Conservation (phyloP, 2,329 filamentous ascomycete species). For the Fusarium heterosporum region DNA sequence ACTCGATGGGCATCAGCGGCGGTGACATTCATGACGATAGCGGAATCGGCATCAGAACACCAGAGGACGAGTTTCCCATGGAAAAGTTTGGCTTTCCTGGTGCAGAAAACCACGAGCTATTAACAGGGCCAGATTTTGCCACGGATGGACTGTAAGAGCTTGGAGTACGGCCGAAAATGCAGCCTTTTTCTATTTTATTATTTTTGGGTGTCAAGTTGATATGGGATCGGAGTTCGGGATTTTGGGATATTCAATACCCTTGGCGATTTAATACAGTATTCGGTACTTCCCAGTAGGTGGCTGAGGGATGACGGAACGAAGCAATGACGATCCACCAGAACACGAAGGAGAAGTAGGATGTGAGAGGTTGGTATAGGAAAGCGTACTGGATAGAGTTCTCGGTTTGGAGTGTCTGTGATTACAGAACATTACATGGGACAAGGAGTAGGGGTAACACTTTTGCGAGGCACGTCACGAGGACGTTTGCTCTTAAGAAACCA, state of each 20-base stretch:
- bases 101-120: constrained; percentile 52
- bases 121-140: constrained; percentile 49
- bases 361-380: constrained; percentile 2
- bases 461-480: not conserved
- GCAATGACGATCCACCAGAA: constrained; percentile 43
- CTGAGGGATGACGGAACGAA: constrained; percentile 51
- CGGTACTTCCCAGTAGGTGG: constrained; percentile 29
- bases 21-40: constrained; percentile 74
- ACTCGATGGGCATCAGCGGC: constrained; percentile 52
- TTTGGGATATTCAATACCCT: constrained; percentile 40
- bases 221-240: constrained; percentile 43
- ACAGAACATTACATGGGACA: constrained; percentile 14
- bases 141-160: constrained; percentile 33
- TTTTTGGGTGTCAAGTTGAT: constrained; percentile 7
- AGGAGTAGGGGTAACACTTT: not conserved
- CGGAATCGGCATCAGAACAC: constrained; percentile 77
- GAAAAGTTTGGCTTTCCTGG: constrained; percentile 67
- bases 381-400: constrained; percentile 6
- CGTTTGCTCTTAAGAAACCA: not conserved
- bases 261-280: constrained; percentile 41
- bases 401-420: constrained; percentile 29
- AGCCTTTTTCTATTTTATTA: not conserved
- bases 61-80: constrained; percentile 72
- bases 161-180: constrained; percentile 3
- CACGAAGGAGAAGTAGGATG: not conserved